Evolutionary conservation across 352 stramenopile genomes (phyloP), one percentile per base, ranked within the genome.

Genomic region (Paralagenidium karlingii): DNA sequence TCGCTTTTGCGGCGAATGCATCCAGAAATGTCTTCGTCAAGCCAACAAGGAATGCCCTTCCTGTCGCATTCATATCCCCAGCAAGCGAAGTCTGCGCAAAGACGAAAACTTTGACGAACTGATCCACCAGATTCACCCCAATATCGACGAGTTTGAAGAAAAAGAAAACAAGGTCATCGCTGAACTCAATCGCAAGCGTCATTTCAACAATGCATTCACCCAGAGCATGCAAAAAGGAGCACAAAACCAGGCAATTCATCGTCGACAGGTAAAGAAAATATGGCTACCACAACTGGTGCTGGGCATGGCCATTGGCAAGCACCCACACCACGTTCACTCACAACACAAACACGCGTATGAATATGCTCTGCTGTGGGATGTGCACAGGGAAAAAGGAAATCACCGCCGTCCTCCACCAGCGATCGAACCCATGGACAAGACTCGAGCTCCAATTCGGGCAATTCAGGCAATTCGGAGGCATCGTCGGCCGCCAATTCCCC

Each of bases 1-100:
- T 51, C 73, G 84, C 28, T 96, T 96, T 51, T 96, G 84, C 40
- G 58, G 74, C 43, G 68, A 91, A 22, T 96, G 84, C 58, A 94
- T 96, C 46, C 64, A 91, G 38, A 83, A 79, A 21, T 85, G 78
- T 51, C 61, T 96, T 31, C 73, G 79, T 12, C 54, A 82, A 1
- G 79, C 63, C 50, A 91, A 84, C 47, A 83, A 82, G 29, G 80
- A 94, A 52, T 96, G 84, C 36, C 84, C 84, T 0, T 82, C 64
- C 13, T 96, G 85, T 38, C 80, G 85, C 37, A 87, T 94, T 28
- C 78, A 92, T 46, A 94, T 95, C 39, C 81, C 83, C 16, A 86
- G 68, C 22, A 76, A 86, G 46, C 75, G 83, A 19, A 89, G 73
- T 39, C 59, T 95, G 36, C 75, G 79, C 7, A 50, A 60, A 5